phyloP scores from a whole-genome alignment of 768 basidiomycete genomes.

The Mycena leptocephala region DNA sequence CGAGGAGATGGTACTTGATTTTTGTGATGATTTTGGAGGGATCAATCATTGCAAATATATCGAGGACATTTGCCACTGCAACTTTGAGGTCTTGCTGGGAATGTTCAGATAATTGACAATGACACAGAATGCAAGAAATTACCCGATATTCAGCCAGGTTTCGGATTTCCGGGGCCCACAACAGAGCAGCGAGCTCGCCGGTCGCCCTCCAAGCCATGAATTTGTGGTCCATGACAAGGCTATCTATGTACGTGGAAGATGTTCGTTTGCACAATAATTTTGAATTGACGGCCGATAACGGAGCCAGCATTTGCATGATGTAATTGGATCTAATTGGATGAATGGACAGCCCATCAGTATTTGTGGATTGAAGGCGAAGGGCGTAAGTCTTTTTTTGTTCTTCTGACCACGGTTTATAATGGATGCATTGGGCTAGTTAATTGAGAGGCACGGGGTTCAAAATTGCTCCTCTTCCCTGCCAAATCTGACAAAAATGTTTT shows the following conservation, averaged over 20 bases:
- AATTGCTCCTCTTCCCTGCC: too few species aligned
- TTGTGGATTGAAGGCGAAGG: too few species aligned
- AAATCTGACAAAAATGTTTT: too few species aligned
- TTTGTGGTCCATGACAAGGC: neutral
- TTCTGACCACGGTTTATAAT: too few species aligned
- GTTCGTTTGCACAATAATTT: too few species aligned
- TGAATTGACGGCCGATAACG: neutral
- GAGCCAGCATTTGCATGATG: neutral
- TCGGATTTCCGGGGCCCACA: neutral
- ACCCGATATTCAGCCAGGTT: neutral
- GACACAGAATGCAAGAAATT: neutral
- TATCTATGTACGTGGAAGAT: neutral
- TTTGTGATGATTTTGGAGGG: neutral
- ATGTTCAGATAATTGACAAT: too few species aligned
- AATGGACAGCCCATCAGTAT: too few species aligned
- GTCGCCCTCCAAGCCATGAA: neutral
- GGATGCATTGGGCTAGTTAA: too few species aligned
- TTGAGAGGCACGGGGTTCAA: too few species aligned
- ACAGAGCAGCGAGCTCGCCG: neutral
- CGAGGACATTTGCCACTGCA: too few species aligned
- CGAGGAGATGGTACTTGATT: neutral
- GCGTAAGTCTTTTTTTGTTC: too few species aligned
- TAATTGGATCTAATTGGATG: neutral
- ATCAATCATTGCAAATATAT: neutral
- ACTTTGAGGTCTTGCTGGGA: too few species aligned